Conservation (phyloP, 352 stramenopile genomes). For the Globisporangium paddicum region DNA sequence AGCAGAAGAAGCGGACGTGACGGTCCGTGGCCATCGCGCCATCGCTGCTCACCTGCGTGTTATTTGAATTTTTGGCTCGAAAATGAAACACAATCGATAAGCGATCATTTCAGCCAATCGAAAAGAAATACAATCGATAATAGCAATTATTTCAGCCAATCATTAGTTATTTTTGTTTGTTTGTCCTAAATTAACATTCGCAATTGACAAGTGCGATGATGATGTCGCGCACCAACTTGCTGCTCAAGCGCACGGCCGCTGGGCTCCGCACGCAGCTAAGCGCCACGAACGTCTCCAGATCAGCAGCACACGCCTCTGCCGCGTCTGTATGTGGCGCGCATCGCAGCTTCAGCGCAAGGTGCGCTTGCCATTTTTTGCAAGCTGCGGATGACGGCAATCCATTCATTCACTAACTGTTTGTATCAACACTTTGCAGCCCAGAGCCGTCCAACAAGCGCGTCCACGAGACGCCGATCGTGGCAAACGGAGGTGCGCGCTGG, state of each 20-base stretch:
- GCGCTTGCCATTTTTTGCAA: not conserved
- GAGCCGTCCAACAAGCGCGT: constrained; percentile 33
- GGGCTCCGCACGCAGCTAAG: not conserved
- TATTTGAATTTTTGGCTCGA: not conserved
- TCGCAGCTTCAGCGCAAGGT: constrained; percentile 2
- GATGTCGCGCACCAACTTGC: not conserved
- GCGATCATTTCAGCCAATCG: too few relatives aligned
- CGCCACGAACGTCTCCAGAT: not conserved
- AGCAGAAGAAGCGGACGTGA: not conserved
- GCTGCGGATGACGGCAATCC: too few relatives aligned
- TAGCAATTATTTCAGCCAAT: too few relatives aligned
- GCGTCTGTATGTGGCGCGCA: not conserved
- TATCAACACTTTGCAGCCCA: not conserved
- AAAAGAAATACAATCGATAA: too few relatives aligned
- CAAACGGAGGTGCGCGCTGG: constrained; percentile 37
- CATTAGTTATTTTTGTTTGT: too few relatives aligned
- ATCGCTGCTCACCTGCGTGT: not conserved
- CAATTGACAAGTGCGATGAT: not conserved
- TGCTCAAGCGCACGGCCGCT: not conserved
- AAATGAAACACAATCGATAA: too few relatives aligned
- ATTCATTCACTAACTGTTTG: too few relatives aligned
- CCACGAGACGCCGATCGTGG: constrained; percentile 48
- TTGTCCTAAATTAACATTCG: not conserved
- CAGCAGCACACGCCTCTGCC: not conserved
- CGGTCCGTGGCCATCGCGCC: constrained; percentile 4